A percentile compares a stretch with the other conserved stretches of the same genome.
phyloP scores from a whole-genome alignment of 2,329 filamentous ascomycete genomes.

The Reticulascus tulasneorum region DNA sequence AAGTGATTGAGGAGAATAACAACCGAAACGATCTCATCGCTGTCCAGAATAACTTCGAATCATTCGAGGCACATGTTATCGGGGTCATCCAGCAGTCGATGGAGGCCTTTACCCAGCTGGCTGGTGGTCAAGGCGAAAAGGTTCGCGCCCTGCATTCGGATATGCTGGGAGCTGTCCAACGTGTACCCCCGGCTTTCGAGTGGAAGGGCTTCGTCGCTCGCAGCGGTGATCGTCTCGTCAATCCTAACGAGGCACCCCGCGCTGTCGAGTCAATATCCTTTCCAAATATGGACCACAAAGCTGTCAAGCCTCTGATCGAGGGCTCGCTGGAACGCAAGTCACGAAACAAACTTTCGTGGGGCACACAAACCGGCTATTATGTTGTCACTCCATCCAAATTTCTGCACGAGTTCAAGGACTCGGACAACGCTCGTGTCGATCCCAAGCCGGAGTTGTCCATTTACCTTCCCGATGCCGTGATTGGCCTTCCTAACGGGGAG shows the following conservation, averaged over 20 bases:
- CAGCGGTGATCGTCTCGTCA: slow-evolving; percentile 68
- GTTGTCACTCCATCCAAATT: slow-evolving; percentile 85
- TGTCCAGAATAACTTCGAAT: slow-evolving; percentile 84
- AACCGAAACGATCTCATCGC: slow-evolving; percentile 86
- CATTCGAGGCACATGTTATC: slow-evolving; percentile 84
- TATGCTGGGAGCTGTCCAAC: slow-evolving; percentile 73
- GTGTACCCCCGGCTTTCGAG: slow-evolving; percentile 80
- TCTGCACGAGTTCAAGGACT: slow-evolving; percentile 94
- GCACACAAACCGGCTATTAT: slow-evolving; percentile 80
- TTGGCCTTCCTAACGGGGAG: slow-evolving; percentile 67
- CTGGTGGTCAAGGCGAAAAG: slow-evolving; percentile 77
- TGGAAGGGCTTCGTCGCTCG: slow-evolving; percentile 81
- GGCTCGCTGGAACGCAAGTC: slow-evolving; percentile 88
- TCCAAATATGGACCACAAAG: slow-evolving; percentile 79
- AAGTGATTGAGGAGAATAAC: slow-evolving; percentile 93
- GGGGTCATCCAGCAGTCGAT: slow-evolving; percentile 78
- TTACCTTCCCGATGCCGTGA: slow-evolving; percentile 84
- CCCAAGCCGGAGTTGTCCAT: slow-evolving; percentile 82
- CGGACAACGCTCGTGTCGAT: slow-evolving; percentile 67
- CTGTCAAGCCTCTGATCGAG: slow-evolving; percentile 80
- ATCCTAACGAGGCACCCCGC: slow-evolving; percentile 71
- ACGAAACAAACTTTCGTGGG: slow-evolving; percentile 74
- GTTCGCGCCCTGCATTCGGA: slow-evolving; percentile 77
- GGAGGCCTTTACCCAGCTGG: slow-evolving; percentile 76
- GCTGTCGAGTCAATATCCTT: slow-evolving; percentile 72